Evolutionary conservation across 148 eudicot species (phyloP), one percentile per base, ranked within the genome.

Genomic region (Vaccinium myrtillus): DNA sequence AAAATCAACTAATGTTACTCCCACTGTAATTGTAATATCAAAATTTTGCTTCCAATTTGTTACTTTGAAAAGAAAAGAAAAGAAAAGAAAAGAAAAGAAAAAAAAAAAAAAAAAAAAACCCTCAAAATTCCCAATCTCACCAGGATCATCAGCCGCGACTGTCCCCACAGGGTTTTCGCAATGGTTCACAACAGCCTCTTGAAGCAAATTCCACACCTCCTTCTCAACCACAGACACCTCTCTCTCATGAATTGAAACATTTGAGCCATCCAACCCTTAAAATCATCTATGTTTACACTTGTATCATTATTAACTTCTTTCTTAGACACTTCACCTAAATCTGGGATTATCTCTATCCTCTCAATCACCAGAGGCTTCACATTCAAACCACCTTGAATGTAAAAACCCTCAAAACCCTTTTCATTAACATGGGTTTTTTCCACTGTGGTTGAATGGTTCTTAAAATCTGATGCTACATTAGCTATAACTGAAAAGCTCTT

Each of bases 101-200:
- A n/a, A n/a, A n/a, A n/a, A n/a, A n/a, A n/a, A n/a, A 32, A 32
- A 27, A 11, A 25, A 65, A 23, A 25, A 18, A 21, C 25, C 36
- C 73, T 67, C 39, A 25, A 69, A 65, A 69, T 39, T 69, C 15
- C 36, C 7, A 12, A 32, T 86, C 79, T 92, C 94, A 81, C 88
- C 90, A 6, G 93, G 90, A 89, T 95, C 96, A 70, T 82, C 86
- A 50, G 98, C 98, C 1, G 98, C 98, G 43, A 95, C 92, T 1
- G 98, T 95, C 73, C 98, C 98, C 81, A 94, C 91, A 6, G 98
- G 95, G 16, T 75, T 83, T 18, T 98, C 98, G 88, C 95, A 95
- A 83, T 95, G 94, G 79, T 87, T 85, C 75, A 94, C 95, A 82
- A 95, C 79, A 1, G 98, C 85, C 58, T 86, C 90, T 70, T 94